Conservation (phyloP, 2,329 filamentous ascomycete species). For the Aureobasidium lini region DNA sequence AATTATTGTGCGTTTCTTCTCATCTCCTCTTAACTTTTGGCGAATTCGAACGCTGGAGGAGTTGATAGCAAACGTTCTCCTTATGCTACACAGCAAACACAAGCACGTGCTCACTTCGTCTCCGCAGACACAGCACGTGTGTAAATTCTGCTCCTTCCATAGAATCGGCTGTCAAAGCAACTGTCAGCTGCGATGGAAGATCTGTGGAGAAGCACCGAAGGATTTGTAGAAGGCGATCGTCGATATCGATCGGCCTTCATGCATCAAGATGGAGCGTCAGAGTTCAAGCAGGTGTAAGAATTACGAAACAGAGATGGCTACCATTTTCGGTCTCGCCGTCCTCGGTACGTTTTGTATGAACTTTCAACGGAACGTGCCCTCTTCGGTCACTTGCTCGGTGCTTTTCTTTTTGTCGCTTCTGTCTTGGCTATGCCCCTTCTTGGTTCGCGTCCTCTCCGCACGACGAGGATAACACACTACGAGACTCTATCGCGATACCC, state of each 20-base stretch:
- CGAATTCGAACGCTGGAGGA: background rate
- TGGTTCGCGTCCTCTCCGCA: background rate
- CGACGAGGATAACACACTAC: background rate
- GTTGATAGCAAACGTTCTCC: background rate
- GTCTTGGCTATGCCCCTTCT: background rate
- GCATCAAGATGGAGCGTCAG: too few relatives aligned
- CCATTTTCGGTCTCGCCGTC: too few relatives aligned
- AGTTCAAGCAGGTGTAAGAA: too few relatives aligned
- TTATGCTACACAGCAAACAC: background rate
- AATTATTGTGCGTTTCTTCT: background rate
- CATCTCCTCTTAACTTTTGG: background rate
- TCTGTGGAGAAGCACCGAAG: too few relatives aligned
- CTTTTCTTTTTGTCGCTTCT: background rate
- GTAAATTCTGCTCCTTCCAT: too few relatives aligned
- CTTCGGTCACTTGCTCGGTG: background rate
- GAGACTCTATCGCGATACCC: slow-evolving; percentile 6
- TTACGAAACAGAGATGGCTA: too few relatives aligned
- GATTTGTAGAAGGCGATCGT: too few relatives aligned
- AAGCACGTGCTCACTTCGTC: background rate
- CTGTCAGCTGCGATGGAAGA: too few relatives aligned
- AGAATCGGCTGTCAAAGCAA: too few relatives aligned
- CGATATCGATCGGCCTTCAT: too few relatives aligned
- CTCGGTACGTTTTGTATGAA: background rate
- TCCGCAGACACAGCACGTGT: background rate
- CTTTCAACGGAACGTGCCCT: background rate